Evolutionary conservation across 805 yeast species (phyloP).

Genomic region (Wilhelminamyces savonicus): DNA sequence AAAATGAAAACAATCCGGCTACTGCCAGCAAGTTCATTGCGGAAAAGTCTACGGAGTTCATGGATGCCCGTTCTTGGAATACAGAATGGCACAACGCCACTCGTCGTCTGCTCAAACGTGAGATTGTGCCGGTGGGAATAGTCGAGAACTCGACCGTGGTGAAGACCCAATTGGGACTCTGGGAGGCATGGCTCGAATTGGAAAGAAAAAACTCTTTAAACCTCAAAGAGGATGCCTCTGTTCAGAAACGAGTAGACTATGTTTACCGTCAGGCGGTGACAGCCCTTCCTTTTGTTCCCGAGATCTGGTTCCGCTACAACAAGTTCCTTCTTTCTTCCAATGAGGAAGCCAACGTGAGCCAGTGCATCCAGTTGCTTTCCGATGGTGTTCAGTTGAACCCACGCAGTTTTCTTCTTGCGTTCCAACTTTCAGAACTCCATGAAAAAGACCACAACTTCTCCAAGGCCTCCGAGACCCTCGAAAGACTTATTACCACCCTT

Average conservation of each 20-base stretch:
- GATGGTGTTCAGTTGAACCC: conserved; percentile 64
- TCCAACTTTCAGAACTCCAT: conserved; percentile 60
- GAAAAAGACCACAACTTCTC: conserved; percentile 53
- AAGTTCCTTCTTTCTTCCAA: conserved; percentile 27
- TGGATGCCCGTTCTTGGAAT: conserved; percentile 77
- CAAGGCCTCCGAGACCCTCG: conserved; percentile 45
- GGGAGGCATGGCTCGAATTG: conserved; percentile 76
- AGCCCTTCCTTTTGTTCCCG: conserved; percentile 58
- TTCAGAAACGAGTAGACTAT: conserved; percentile 56
- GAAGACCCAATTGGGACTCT: conserved; percentile 42
- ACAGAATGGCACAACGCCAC: conserved; percentile 64
- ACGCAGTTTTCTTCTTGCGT: conserved; percentile 57
- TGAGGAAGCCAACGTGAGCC: conserved; percentile 34
- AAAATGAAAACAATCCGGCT: conserved; percentile 63
- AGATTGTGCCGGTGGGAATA: conserved; percentile 23
- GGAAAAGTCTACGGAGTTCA: conserved; percentile 76
- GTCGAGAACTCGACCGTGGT: conserved; percentile 10
- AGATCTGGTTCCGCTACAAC: conserved; percentile 66
- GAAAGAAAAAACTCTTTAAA: conserved; percentile 69
- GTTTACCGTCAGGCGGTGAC: conserved; percentile 68
- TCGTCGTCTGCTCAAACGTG: conserved; percentile 39
- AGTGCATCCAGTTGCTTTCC: conserved; percentile 41
- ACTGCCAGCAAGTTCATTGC: conserved; percentile 82
- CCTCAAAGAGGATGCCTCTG: conserved; percentile 38
- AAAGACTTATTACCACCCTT: conserved; percentile 43